These are phyloP conservation scores for Rhazya stricta DNA, from an alignment of 257 asterid genomes.

Conservation along the genomic window DNA sequence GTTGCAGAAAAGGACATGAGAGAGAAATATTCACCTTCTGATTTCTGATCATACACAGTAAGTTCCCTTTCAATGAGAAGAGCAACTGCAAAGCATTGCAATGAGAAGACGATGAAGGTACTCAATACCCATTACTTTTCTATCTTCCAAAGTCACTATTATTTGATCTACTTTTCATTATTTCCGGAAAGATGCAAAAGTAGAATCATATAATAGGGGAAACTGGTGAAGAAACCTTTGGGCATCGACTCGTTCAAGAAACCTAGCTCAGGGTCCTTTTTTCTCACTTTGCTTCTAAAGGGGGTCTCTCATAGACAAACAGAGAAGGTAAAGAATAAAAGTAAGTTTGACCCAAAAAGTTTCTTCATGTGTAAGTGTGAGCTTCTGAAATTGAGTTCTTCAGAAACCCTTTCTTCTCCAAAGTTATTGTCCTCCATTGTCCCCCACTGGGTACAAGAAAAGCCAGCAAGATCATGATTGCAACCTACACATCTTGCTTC, in stretches of 20 bases:
- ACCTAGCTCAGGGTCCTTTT: not conserved
- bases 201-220: not conserved
- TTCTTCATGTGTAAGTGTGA: not conserved
- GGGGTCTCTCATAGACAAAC: not conserved
- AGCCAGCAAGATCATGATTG: not conserved
- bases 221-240: not conserved
- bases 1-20: not conserved
- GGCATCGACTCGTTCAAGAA: not conserved
- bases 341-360: not conserved
- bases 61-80: not conserved
- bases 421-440: no score
- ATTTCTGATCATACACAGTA: not conserved
- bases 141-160: not conserved
- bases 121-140: not conserved
- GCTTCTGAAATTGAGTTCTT: not conserved
- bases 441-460: no score
- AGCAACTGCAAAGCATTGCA: not conserved
- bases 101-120: not conserved
- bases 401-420: not conserved
- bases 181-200: slow-evolving; percentile 3
- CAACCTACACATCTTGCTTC: no score
- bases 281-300: not conserved
- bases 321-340: not conserved
- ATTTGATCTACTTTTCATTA: not conserved
- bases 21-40: not conserved